Conservation (phyloP, 177 flowering plant species). For the Telopea speciosissima region DNA sequence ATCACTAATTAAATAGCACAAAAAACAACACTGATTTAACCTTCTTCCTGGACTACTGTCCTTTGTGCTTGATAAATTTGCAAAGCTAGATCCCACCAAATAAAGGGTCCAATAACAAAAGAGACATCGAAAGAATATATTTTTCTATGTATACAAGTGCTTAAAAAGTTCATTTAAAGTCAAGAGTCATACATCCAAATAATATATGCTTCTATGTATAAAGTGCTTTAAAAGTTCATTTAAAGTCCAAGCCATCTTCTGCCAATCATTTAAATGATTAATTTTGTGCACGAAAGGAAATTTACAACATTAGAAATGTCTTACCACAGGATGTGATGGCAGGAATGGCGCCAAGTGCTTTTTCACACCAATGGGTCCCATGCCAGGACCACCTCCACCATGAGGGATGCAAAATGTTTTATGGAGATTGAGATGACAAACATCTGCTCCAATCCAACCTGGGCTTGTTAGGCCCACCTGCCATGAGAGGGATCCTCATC, state of each 20-base stretch:
- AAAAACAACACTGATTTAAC: no score
- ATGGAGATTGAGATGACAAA: conserved; percentile 98
- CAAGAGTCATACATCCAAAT: no score
- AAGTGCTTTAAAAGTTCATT: background rate
- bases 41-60: no score
- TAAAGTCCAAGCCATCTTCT: background rate
- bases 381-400: conserved; percentile 99
- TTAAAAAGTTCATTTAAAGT: no score
- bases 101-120: no score
- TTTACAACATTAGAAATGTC: conserved; percentile 1
- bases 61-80: no score
- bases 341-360: conserved; percentile 94
- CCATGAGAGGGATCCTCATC: conserved; percentile 1
- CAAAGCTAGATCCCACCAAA: no score
- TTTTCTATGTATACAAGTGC: no score
- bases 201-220: no score
- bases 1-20: background rate
- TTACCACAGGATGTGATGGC: conserved; percentile 99
- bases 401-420: conserved; percentile 99
- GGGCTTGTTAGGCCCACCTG: conserved; percentile 99
- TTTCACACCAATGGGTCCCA: conserved; percentile 99
- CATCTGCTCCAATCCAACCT: conserved; percentile 97
- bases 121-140: background rate
- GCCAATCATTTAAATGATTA: background rate
- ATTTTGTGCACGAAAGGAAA: background rate